Evolutionary conservation across 352 stramenopile genomes (phyloP).

Genomic region (Globisporangium acanthophoron): DNA sequence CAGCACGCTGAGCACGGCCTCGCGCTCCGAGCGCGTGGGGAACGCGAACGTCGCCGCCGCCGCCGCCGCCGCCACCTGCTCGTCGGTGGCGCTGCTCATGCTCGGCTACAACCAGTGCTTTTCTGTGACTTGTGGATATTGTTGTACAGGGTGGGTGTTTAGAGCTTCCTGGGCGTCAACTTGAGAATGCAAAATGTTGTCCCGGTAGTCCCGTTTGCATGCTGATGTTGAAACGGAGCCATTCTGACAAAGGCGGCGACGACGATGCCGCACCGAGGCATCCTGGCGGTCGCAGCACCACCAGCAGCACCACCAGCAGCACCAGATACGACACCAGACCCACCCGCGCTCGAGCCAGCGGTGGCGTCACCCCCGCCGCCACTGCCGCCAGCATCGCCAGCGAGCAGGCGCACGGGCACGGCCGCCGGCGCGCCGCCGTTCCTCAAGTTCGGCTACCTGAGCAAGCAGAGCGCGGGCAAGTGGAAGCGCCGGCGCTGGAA

Average conservation of each 20-base stretch:
- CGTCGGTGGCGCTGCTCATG: background rate
- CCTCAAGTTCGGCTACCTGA: conserved; percentile 53
- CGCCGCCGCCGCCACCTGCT: background rate
- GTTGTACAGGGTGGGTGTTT: no score
- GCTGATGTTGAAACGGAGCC: background rate
- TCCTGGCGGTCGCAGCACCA: background rate
- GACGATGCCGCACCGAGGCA: background rate
- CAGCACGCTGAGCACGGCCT: conserved; percentile 65
- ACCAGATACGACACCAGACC: no score
- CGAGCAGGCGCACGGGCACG: background rate
- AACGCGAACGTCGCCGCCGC: conserved; percentile 21
- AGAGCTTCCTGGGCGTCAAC: no score
- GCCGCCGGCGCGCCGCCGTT: conserved; percentile 4
- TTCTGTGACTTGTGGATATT: no score
- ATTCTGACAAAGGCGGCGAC: background rate
- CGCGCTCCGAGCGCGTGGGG: conserved; percentile 65
- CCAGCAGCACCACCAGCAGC: no score
- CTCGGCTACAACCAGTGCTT: background rate
- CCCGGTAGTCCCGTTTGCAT: no score
- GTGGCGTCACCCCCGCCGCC: background rate
- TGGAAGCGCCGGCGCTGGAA: conserved; percentile 81
- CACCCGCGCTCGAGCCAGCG: background rate
- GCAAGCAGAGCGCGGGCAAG: conserved; percentile 75
- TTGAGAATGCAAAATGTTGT: background rate
- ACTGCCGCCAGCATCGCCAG: background rate